Evolutionary conservation across 768 basidiomycete species (phyloP).

Genomic region (Boletus insuetus): DNA sequence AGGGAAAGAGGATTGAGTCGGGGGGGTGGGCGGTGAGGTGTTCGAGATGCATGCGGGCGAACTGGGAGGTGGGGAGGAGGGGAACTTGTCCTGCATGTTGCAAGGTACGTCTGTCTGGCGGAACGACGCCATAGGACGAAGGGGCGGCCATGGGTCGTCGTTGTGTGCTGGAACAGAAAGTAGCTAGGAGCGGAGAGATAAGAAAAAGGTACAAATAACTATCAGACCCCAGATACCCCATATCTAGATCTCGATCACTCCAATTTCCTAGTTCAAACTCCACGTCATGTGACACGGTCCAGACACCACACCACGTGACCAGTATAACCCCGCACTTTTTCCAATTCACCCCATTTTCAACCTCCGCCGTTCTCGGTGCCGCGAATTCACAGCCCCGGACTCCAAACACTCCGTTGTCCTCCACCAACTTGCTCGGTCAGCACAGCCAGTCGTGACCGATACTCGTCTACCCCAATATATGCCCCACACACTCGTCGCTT

Average conservation of each 20-base stretch:
- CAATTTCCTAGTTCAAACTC: constrained; percentile 6
- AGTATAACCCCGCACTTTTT: constrained; percentile 18
- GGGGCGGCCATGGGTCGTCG: constrained; percentile 5
- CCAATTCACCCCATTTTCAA: constrained; percentile 17
- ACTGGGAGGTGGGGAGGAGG: constrained; percentile 44
- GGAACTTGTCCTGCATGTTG: constrained; percentile 14
- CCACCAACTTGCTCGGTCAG: constrained; percentile 50
- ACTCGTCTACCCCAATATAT: constrained; percentile 91
- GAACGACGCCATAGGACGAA: constrained; percentile 21
- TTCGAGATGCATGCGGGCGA: constrained; percentile 59
- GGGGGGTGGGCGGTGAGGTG: constrained; percentile 70
- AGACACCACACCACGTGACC: constrained; percentile 18
- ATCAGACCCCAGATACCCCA: constrained; percentile 16
- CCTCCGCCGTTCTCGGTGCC: constrained; percentile 22
- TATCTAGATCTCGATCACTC: constrained; percentile 19
- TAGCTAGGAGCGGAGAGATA: constrained; percentile 11
- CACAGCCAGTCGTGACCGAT: constrained; percentile 71
- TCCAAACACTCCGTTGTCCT: constrained; percentile 57
- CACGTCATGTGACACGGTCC: constrained; percentile 17
- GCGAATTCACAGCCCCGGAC: constrained; percentile 43
- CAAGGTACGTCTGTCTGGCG: constrained; percentile 8
- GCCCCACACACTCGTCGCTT: constrained; percentile 93
- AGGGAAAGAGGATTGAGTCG: constrained; percentile 83
- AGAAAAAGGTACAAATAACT: constrained; percentile 23
- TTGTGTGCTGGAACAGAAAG: constrained; percentile 2